Conservation (phyloP, 306 rosid genomes). For the Rubus idaeus region DNA sequence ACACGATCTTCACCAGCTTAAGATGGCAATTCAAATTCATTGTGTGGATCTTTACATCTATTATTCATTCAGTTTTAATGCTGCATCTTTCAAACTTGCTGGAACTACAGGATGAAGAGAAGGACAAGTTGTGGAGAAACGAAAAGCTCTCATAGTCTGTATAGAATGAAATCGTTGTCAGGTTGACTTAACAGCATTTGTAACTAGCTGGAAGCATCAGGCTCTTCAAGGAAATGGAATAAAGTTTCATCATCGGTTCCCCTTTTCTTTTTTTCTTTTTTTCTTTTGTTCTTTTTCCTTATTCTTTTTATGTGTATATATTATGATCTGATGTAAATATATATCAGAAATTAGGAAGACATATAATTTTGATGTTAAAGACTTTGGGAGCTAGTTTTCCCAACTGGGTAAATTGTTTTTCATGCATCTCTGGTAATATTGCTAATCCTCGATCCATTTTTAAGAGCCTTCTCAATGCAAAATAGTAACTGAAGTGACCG, state of each 20-base stretch:
- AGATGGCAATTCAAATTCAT: not conserved
- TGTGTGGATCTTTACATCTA: not conserved
- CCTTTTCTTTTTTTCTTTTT: not conserved
- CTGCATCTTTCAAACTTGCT: not conserved
- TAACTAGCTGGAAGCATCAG: not conserved
- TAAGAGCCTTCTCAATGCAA: not conserved
- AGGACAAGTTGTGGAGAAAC: not conserved
- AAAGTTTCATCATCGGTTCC: not conserved
- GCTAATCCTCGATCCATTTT: not conserved
- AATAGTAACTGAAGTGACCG: not conserved
- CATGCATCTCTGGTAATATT: not conserved
- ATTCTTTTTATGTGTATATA: not conserved
- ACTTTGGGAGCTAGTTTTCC: not conserved
- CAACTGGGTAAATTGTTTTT: too few species aligned
- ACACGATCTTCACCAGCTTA: not conserved
- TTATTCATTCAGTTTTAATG: not conserved
- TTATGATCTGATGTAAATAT: not conserved
- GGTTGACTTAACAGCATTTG: conserved; percentile 1
- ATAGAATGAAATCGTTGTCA: not conserved
- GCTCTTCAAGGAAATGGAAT: not conserved
- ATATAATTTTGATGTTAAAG: not conserved
- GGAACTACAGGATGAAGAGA: not conserved
- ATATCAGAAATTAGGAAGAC: not conserved
- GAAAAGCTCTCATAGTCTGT: not conserved
- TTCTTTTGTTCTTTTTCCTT: not conserved